These are phyloP conservation scores for Anthracocystis setariae DNA, from an alignment of 1,284 basidiomycete genomes.

Conservation along the genomic window DNA sequence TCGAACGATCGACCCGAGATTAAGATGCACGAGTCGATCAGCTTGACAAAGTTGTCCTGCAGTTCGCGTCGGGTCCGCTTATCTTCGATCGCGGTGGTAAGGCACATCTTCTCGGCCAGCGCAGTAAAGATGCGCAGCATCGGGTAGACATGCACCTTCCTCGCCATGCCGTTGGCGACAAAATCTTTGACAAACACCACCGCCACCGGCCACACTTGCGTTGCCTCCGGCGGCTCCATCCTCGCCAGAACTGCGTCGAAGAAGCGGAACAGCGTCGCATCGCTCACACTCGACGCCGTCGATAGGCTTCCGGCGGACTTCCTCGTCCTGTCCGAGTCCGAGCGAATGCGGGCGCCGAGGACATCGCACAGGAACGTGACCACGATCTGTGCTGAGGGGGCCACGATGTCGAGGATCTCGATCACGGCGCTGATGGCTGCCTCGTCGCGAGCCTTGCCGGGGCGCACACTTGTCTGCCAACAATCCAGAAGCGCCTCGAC, in stretches of 20 bases:
- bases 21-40: slow-evolving; percentile 82
- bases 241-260: slow-evolving; percentile 85
- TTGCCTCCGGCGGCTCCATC: slow-evolving; percentile 85
- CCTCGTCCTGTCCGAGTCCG: slow-evolving; percentile 69
- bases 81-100: slow-evolving; percentile 86
- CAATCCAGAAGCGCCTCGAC: slow-evolving; percentile 82
- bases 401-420: slow-evolving; percentile 83
- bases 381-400: slow-evolving; percentile 85
- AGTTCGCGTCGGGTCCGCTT: slow-evolving; percentile 86
- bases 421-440: slow-evolving; percentile 70
- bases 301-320: slow-evolving; percentile 7
- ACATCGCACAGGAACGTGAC: slow-evolving; percentile 88
- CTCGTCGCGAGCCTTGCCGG: slow-evolving; percentile 4
- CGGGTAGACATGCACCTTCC: slow-evolving; percentile 75
- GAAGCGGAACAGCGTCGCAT: slow-evolving; percentile 76
- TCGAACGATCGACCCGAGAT: slow-evolving; percentile 81
- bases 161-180: slow-evolving; percentile 67
- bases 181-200: slow-evolving; percentile 84
- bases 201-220: slow-evolving; percentile 83
- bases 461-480: slow-evolving; percentile 72
- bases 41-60: slow-evolving; percentile 87
- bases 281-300: slow-evolving; percentile 12
- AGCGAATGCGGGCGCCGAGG: slow-evolving; percentile 65
- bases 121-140: slow-evolving; percentile 83
- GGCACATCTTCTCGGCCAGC: slow-evolving; percentile 83